These are phyloP conservation scores for Trebouxia sp. DNA, from an alignment of 139 green algal species.

Conservation along the genomic window DNA sequence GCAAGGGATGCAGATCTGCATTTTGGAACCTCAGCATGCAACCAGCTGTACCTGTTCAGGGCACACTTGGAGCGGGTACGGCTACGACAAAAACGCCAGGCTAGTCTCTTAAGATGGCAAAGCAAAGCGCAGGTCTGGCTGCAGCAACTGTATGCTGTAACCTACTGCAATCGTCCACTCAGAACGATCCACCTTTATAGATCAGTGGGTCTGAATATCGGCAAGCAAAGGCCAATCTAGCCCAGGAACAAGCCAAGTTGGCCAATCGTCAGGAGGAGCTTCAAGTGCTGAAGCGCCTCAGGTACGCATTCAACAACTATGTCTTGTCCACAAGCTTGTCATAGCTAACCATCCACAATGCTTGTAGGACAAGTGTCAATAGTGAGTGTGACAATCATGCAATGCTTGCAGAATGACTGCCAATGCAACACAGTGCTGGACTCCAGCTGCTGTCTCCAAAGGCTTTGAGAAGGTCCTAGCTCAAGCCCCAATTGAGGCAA, in stretches of 20 bases:
- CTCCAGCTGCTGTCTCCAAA: slow-evolving; percentile 21
- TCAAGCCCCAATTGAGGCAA: slow-evolving; percentile 20
- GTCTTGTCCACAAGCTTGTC: no score
- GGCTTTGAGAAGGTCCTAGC: slow-evolving; percentile 22
- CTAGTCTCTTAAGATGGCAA: not conserved
- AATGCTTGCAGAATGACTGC: slow-evolving; percentile 2
- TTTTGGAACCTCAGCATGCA: no score
- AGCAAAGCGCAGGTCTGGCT: not conserved
- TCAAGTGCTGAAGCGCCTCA: slow-evolving; percentile 14
- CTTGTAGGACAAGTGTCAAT: no score
- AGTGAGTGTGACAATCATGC: no score
- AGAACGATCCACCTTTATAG: no score
- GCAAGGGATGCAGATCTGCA: no score
- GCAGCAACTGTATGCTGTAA: no score
- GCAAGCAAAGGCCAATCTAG: not conserved
- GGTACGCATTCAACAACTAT: not conserved
- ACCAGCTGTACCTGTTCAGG: not conserved
- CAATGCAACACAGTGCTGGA: slow-evolving; percentile 20
- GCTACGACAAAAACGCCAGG: not conserved
- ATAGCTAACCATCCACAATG: no score
- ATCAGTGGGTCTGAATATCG: no score
- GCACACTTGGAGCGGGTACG: not conserved
- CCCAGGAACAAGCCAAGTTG: not conserved
- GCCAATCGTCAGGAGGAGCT: not conserved
- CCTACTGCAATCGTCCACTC: no score